Evolutionary conservation across 2,329 filamentous ascomycete genomes (phyloP), one percentile per base, ranked within the genome.

Genomic region (Tolypocladium sp.): DNA sequence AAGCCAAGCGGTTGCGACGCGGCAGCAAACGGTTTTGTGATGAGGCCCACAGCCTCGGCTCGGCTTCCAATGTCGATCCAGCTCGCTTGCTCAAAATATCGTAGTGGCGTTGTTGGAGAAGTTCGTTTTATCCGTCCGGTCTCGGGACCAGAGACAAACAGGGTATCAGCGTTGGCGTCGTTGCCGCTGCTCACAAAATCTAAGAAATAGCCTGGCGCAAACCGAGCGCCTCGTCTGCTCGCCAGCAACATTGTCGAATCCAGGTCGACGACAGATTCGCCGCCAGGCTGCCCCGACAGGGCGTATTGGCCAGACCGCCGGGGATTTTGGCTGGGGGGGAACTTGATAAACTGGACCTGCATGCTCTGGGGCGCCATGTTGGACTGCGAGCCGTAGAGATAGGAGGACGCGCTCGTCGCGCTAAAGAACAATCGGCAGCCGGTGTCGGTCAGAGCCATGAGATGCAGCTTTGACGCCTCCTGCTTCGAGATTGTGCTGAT

Each of bases 321-420:
- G 59, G 70, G 44, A 25, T 57, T 64, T 25, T 68, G 62, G 62
- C 69, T 73, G 58, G 94, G 94, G 1, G 95, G 94, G 60, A 96
- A 96, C 70, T 94, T 95, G 73, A 99, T 91, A 69, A 96, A 94
- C 66, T 95, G 89, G n/a, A 97, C 86, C 73, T 97, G 92, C 91
- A 99, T 97, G 74, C 91, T 97, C 66, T 90, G 92, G 0, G 94
- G 92, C 0, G 90, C 86, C 60, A 80, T 72, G 60, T 81, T 87
- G 9, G 83, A 81, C 25, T 83, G 79, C 27, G 82, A 82, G 17
- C 81, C 82, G 37, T 84, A 79, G 71, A 80, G 82, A 75, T 88
- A 87, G 0, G 80, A 89, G 2, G 85, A 84, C 22, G 91, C 88
- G 63, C 88, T 89, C 0, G 92, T 96, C 6, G 93, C 91, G 69